Percentiles rank a stretch among this genome's conserved stretches.
Evolutionary conservation across 129 eudicot species (phyloP).

Genomic region (Pittosporum tobira): DNA sequence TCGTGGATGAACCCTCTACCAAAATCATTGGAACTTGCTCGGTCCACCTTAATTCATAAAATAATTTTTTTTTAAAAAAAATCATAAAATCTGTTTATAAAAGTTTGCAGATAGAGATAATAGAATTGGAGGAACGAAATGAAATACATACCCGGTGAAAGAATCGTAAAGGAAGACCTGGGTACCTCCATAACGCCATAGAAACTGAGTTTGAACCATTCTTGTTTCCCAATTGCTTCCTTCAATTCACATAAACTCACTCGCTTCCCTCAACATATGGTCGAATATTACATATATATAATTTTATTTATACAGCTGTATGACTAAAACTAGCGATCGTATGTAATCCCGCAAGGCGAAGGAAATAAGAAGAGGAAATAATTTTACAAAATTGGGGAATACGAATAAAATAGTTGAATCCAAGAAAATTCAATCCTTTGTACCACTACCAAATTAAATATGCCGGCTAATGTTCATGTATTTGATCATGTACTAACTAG

Average conservation of each 20-base stretch:
- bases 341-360: not conserved
- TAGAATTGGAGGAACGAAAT: not conserved
- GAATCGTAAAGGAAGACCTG: constrained; percentile 45
- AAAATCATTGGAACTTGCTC: constrained; percentile 38
- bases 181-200: constrained; percentile 59
- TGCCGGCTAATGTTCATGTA: not conserved
- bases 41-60: constrained; percentile 44
- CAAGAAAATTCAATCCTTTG: not conserved
- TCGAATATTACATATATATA: not conserved
- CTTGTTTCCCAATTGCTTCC: constrained; percentile 1
- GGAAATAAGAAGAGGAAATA: not conserved
- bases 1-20: constrained; percentile 43
- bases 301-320: too few species aligned
- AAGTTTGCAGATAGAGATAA: not conserved
- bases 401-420: not conserved
- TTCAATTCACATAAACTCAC: not conserved
- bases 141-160: constrained; percentile 40
- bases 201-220: constrained; percentile 56
- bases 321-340: too few species aligned
- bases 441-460: not conserved
- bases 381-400: not conserved
- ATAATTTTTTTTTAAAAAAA: constrained; percentile 1
- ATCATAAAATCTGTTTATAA: constrained; percentile 3
- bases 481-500: not conserved
- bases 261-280: not conserved